phyloP scores from a whole-genome alignment of 177 flowering plant genomes.

The Vitis hybrid region DNA sequence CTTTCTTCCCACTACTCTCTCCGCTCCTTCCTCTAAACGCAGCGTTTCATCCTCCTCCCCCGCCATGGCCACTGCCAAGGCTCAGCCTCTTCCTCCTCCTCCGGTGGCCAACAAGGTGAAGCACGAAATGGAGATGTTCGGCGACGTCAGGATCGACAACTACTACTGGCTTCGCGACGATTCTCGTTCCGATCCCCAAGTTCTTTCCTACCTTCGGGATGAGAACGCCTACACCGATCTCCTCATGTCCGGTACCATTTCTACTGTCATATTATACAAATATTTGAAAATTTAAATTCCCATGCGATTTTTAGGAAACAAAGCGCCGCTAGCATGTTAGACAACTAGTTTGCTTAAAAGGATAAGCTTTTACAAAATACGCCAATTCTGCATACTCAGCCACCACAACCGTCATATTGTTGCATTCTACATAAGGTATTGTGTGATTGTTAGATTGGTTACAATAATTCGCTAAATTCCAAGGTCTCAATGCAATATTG shows the following conservation, averaged over 20 bases:
- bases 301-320: too few relatives aligned
- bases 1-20: not conserved
- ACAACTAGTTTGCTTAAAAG: too few relatives aligned
- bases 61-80: not conserved
- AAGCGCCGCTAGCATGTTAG: too few relatives aligned
- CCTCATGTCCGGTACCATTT: slow-evolving; percentile 57
- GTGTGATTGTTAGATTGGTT: too few relatives aligned
- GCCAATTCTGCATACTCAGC: too few relatives aligned
- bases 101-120: slow-evolving; percentile 78
- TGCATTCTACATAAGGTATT: too few relatives aligned
- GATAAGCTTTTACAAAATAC: too few relatives aligned
- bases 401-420: too few relatives aligned
- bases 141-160: slow-evolving; percentile 74
- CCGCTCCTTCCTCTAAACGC: not conserved
- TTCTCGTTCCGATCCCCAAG: slow-evolving; percentile 67
- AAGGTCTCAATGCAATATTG: too few relatives aligned
- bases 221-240: slow-evolving; percentile 67
- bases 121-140: slow-evolving; percentile 84
- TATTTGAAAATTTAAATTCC: too few relatives aligned
- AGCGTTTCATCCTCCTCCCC: not conserved
- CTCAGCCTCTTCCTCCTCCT: slow-evolving; percentile 22
- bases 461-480: too few relatives aligned
- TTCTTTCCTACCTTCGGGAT: slow-evolving; percentile 55
- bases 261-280: not conserved
- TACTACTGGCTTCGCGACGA: slow-evolving; percentile 97